Evolutionary conservation across 306 rosid genomes (phyloP).

Genomic region (Senna siamea): DNA sequence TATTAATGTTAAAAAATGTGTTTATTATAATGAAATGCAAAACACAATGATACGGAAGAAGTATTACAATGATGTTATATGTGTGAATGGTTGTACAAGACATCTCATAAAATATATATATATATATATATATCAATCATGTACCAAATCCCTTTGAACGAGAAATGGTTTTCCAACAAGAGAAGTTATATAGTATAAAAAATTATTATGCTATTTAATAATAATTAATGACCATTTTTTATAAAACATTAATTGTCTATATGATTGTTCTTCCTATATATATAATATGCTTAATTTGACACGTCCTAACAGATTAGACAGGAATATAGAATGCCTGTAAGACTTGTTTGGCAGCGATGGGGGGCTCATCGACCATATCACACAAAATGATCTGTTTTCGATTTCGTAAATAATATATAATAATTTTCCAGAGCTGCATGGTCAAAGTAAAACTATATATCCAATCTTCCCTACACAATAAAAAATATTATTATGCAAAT

Average conservation of each 20-base stretch:
- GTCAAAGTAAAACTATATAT: background rate
- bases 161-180: background rate
- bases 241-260: background rate
- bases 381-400: background rate
- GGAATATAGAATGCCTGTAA: background rate
- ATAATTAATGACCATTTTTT: background rate
- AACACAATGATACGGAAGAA: background rate
- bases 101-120: background rate
- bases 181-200: background rate
- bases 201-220: background rate
- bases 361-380: background rate
- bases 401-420: background rate
- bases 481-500: conserved; percentile 43
- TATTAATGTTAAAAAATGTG: no score
- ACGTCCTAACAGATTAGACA: background rate
- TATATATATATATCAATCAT: background rate
- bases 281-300: background rate
- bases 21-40: background rate
- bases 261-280: background rate
- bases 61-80: background rate
- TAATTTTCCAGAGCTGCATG: background rate
- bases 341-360: background rate
- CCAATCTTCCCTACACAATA: background rate
- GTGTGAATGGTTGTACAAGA: background rate
- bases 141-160: background rate